phyloP scores from a whole-genome alignment of 306 rosid species.

The Sesbania bispinosa region DNA sequence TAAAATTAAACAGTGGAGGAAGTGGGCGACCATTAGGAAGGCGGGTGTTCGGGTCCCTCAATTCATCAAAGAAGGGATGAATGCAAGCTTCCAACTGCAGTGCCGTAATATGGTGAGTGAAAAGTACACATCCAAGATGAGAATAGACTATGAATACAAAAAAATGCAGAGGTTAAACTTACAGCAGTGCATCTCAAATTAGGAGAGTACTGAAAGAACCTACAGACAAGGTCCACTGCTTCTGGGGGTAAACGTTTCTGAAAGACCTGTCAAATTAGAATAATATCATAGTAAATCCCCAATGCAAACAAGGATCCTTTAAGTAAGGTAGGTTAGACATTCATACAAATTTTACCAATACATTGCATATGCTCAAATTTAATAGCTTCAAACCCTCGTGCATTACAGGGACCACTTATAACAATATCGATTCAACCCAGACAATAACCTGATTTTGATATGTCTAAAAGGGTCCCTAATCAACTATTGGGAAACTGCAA shows the following conservation, averaged over 20 bases:
- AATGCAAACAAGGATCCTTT: conserved; percentile 8
- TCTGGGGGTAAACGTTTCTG: conserved; percentile 98
- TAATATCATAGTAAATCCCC: not conserved
- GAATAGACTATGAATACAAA: conserved; percentile 1
- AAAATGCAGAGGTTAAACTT: conserved; percentile 31
- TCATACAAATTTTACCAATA: not conserved
- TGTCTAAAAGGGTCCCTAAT: too few relatives aligned
- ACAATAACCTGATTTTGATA: not conserved
- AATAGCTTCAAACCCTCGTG: not conserved
- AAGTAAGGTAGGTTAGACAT: not conserved
- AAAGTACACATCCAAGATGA: conserved; percentile 10
- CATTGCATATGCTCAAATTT: conserved; percentile 6
- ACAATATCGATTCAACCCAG: not conserved
- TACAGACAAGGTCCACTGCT: conserved; percentile 97
- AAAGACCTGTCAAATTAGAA: conserved; percentile 63
- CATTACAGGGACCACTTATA: not conserved
- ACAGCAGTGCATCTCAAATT: conserved; percentile 98
- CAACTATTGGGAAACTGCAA: too few relatives aligned
- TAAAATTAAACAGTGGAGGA: conserved; percentile 93
- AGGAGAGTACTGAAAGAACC: conserved; percentile 99
- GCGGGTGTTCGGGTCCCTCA: conserved; percentile 90
- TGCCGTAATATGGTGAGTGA: too few relatives aligned
- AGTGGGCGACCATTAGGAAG: conserved; percentile 99
- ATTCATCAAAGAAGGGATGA: conserved; percentile 98
- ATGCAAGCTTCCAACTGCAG: conserved; percentile 96